A percentile compares a stretch with the other conserved stretches of the same genome.
Conservation (phyloP, 2,329 filamentous ascomycete species). For the Colletotrichum musae region DNA sequence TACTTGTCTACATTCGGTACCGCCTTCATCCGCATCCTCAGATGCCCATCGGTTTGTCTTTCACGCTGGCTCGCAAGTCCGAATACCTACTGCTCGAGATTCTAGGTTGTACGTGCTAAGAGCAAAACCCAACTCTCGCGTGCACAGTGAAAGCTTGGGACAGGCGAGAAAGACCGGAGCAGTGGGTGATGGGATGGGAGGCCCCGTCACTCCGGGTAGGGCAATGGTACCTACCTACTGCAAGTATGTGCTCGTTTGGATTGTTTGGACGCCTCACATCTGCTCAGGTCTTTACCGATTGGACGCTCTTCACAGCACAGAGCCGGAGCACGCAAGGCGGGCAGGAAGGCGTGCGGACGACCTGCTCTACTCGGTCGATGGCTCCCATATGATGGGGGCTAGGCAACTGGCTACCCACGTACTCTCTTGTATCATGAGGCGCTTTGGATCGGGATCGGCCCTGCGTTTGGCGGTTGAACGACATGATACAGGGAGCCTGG, state of each 20-base stretch:
- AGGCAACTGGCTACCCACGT: neutral
- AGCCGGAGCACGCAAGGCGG: slow-evolving; percentile 20
- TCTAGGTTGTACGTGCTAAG: slow-evolving; percentile 19
- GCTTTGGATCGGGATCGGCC: slow-evolving; percentile 39
- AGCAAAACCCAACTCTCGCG: slow-evolving; percentile 11
- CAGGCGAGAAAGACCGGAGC: neutral
- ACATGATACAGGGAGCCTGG: slow-evolving; percentile 28
- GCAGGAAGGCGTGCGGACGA: too few species aligned
- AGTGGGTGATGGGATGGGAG: slow-evolving; percentile 19
- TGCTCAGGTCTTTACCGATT: slow-evolving; percentile 17
- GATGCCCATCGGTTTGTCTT: slow-evolving; percentile 4
- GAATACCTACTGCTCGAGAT: neutral
- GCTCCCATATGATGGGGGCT: slow-evolving; percentile 1
- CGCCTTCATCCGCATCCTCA: neutral
- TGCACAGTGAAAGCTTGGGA: slow-evolving; percentile 27
- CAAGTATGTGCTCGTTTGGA: slow-evolving; percentile 5
- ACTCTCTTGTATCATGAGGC: slow-evolving; percentile 4
- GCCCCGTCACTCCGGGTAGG: too few species aligned
- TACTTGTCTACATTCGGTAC: neutral
- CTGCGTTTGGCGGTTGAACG: slow-evolving; percentile 33
- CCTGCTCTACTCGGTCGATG: slow-evolving; percentile 11
- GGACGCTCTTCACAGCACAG: slow-evolving; percentile 2
- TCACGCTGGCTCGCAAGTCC: neutral
- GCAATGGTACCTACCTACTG: slow-evolving; percentile 5
- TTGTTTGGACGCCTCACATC: slow-evolving; percentile 32